Evolutionary conservation across 148 eudicot species (phyloP).

Genomic region (Cornus kousa): DNA sequence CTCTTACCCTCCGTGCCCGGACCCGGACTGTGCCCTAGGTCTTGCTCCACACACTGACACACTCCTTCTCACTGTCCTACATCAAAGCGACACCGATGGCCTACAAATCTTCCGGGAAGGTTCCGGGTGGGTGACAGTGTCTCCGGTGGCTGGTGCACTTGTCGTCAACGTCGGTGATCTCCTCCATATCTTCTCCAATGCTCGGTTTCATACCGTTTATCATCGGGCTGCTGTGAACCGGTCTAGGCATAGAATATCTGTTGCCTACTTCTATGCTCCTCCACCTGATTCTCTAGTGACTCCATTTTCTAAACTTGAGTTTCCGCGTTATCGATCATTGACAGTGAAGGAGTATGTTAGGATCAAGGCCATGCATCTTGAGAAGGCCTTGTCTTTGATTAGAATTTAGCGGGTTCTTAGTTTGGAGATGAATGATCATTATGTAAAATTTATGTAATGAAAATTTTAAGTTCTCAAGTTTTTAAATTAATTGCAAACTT

Average conservation of each 20-base stretch:
- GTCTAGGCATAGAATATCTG: slow-evolving; percentile 43
- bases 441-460: not conserved
- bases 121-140: slow-evolving; percentile 49
- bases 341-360: slow-evolving; percentile 51
- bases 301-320: slow-evolving; percentile 34
- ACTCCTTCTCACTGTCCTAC: slow-evolving; percentile 59
- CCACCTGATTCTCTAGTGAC: slow-evolving; percentile 31
- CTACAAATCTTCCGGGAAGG: slow-evolving; percentile 51
- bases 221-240: slow-evolving; percentile 56
- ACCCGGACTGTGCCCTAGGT: slow-evolving; percentile 56
- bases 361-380: slow-evolving; percentile 41
- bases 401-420: not conserved
- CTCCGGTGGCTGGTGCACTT: slow-evolving; percentile 44
- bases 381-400: slow-evolving; percentile 36
- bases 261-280: slow-evolving; percentile 64
- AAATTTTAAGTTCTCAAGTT: too few species aligned
- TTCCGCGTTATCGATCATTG: slow-evolving; percentile 32
- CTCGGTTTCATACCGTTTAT: slow-evolving; percentile 28
- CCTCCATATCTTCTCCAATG: slow-evolving; percentile 63
- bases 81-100: slow-evolving; percentile 50
- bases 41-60: slow-evolving; percentile 72
- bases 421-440: not conserved
- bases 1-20: slow-evolving; percentile 68
- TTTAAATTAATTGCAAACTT: too few species aligned
- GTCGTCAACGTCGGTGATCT: slow-evolving; percentile 66